Conservation (phyloP, 1,139 yeast genomes). For the Diutina mesorugosa region DNA sequence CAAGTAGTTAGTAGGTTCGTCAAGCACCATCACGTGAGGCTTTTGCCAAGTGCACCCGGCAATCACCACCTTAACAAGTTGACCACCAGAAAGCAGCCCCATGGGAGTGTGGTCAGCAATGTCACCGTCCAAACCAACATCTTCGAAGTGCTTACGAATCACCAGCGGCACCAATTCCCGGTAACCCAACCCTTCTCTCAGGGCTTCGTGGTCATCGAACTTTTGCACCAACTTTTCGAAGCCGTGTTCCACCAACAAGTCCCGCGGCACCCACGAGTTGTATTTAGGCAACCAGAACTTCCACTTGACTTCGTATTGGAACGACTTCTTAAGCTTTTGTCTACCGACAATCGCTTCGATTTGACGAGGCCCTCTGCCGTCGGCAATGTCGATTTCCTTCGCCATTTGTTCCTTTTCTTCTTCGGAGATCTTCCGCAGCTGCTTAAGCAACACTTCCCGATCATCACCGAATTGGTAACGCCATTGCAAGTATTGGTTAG, state of each 20-base stretch:
- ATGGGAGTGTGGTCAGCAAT: conserved; percentile 96
- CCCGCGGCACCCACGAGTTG: conserved; percentile 90
- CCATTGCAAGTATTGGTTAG: conserved; percentile 97
- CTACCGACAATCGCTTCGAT: conserved; percentile 95
- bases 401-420: conserved; percentile 75
- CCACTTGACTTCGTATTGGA: conserved; percentile 97
- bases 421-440: conserved; percentile 75
- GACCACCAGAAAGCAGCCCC: conserved; percentile 97
- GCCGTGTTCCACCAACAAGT: conserved; percentile 65
- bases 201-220: conserved; percentile 96
- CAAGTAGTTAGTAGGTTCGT: conserved; percentile 96
- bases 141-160: conserved; percentile 92
- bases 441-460: conserved; percentile 89
- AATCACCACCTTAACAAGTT: conserved; percentile 93
- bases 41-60: conserved; percentile 99
- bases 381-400: conserved; percentile 66
- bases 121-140: conserved; percentile 93
- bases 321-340: conserved; percentile 89
- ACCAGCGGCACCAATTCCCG: conserved; percentile 86
- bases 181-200: conserved; percentile 97
- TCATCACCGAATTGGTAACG: conserved; percentile 96
- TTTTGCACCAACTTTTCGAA: conserved; percentile 81
- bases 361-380: conserved; percentile 81
- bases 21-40: conserved; percentile 93
- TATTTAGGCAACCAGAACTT: conserved; percentile 83